Conservation (phyloP, 495 filamentous ascomycete genomes). For the Lasiosphaeria ovina region DNA sequence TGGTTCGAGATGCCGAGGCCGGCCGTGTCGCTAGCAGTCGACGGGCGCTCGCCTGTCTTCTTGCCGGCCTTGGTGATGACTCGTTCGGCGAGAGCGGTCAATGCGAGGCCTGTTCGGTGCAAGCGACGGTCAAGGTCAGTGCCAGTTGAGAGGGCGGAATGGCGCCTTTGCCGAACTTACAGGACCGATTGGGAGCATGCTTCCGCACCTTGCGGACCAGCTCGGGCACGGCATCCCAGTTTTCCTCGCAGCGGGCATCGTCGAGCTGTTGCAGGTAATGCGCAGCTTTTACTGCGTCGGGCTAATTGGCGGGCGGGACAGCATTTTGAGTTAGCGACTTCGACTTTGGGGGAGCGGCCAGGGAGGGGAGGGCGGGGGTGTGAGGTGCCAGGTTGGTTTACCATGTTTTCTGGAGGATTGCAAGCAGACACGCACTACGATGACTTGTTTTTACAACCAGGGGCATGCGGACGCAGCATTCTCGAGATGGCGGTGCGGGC, state of each 20-base stretch:
- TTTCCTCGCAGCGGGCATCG: constrained; percentile 78
- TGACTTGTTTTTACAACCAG: constrained; percentile 24
- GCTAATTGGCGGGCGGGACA: constrained; percentile 22
- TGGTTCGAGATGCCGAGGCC: constrained; percentile 47
- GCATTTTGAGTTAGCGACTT: constrained; percentile 13
- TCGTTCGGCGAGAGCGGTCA: constrained; percentile 71
- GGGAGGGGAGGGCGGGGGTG: neutral
- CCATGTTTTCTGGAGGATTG: constrained; percentile 26
- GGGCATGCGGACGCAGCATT: constrained; percentile 29
- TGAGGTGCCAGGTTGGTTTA: constrained; percentile 4
- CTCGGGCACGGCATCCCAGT: constrained; percentile 88
- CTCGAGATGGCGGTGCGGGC: neutral
- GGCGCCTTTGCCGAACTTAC: constrained; percentile 50
- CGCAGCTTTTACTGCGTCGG: constrained; percentile 64
- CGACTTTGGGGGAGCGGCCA: neutral
- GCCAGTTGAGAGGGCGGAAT: neutral
- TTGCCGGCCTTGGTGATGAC: constrained; percentile 56
- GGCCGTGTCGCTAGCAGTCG: constrained; percentile 32
- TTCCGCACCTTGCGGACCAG: constrained; percentile 87
- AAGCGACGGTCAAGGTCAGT: constrained; percentile 5
- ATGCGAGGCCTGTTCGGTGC: constrained; percentile 59
- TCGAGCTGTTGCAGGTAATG: constrained; percentile 80
- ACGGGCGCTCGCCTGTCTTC: constrained; percentile 39
- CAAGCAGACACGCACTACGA: constrained; percentile 35
- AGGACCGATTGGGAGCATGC: constrained; percentile 82